phyloP scores from a whole-genome alignment of 257 asterid genomes.

The Solanum tacnaense region DNA sequence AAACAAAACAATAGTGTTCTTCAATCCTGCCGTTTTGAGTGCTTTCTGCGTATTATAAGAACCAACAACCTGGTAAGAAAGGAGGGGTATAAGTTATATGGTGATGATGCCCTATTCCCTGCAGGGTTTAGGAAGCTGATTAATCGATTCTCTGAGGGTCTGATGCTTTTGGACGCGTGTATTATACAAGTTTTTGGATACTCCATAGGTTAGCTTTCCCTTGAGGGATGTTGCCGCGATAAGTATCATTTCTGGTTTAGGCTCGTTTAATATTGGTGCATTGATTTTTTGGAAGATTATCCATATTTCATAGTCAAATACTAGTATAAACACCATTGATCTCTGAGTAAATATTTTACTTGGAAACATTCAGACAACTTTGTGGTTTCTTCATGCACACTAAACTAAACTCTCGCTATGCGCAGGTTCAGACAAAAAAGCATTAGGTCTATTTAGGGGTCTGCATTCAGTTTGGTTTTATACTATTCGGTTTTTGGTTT shows the following conservation, averaged over 20 bases:
- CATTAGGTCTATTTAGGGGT: background rate
- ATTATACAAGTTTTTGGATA: background rate
- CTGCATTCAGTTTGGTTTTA: too few species aligned
- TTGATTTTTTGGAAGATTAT: background rate
- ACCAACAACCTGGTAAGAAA: background rate
- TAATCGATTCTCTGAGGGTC: background rate
- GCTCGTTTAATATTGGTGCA: background rate
- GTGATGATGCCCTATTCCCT: background rate
- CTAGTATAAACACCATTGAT: background rate
- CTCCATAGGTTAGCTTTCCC: background rate
- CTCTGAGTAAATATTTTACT: background rate
- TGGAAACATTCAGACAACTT: background rate
- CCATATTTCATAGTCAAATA: background rate
- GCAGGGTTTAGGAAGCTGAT: background rate
- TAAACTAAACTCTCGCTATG: background rate
- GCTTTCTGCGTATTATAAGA: background rate
- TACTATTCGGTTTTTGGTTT: too few species aligned
- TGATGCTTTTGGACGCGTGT: background rate
- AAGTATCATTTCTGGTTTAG: background rate
- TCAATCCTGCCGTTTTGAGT: background rate
- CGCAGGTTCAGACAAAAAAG: background rate
- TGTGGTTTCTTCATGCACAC: background rate
- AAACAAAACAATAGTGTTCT: background rate
- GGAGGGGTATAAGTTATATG: background rate
- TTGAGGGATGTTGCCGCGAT: background rate